Percentiles rank a stretch among this genome's conserved stretches.
Conservation (phyloP, 352 stramenopile genomes). For the Globisporangium parvum region DNA sequence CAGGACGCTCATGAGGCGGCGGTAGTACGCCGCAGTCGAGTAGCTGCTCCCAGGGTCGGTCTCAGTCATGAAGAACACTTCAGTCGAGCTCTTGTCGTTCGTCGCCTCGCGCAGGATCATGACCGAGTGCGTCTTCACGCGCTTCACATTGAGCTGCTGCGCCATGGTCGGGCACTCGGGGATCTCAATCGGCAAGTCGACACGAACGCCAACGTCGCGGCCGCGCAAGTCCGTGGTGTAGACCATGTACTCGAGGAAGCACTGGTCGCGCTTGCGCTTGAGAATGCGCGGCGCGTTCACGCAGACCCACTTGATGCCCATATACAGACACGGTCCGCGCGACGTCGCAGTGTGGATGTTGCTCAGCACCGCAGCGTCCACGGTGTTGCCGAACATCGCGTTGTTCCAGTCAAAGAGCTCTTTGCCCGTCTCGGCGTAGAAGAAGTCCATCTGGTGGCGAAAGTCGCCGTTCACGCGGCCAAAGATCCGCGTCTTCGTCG, state of each 20-base stretch:
- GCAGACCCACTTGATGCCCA: constrained; percentile 82
- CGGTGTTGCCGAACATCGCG: constrained; percentile 53
- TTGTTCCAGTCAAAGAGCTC: constrained; percentile 67
- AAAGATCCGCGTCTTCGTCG: constrained; percentile 44
- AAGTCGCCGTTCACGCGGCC: constrained; percentile 59
- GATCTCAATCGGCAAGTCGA: constrained; percentile 55
- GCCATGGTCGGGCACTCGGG: constrained; percentile 51
- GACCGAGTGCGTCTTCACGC: constrained; percentile 46
- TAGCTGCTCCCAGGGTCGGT: constrained; percentile 26
- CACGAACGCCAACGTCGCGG: constrained; percentile 61
- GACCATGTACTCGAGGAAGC: constrained; percentile 73
- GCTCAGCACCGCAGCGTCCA: constrained; percentile 62
- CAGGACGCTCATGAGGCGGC: constrained; percentile 43
- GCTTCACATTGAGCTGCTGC: constrained; percentile 43
- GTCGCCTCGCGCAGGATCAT: constrained; percentile 35
- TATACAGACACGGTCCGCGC: constrained; percentile 33
- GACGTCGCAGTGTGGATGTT: constrained; percentile 54
- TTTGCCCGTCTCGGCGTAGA: constrained; percentile 45
- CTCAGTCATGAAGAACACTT: constrained; percentile 58
- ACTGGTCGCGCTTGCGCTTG: constrained; percentile 58
- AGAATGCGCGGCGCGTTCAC: constrained; percentile 44
- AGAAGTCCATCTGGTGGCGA: constrained; percentile 58
- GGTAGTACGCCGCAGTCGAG: constrained; percentile 25
- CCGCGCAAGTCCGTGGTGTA: constrained; percentile 52
- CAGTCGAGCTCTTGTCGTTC: constrained; percentile 31